These are phyloP conservation scores for Mycothermus thermophilus DNA, from an alignment of 495 filamentous ascomycete species.

Conservation along the genomic window DNA sequence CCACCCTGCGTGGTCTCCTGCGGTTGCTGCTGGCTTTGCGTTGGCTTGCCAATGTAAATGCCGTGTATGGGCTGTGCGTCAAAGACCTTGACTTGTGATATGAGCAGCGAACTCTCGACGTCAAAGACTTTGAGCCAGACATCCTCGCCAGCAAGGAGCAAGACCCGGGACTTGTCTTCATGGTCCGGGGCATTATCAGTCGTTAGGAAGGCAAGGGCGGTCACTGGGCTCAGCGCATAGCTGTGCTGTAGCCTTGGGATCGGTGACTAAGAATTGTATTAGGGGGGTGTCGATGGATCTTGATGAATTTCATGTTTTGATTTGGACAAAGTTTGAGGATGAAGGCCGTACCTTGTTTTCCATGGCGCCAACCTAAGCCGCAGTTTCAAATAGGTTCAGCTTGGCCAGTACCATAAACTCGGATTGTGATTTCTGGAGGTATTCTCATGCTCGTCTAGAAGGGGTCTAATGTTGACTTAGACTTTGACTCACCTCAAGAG, in stretches of 20 bases:
- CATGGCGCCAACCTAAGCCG: too few relatives aligned
- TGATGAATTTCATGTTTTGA: too few relatives aligned
- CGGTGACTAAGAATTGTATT: too few relatives aligned
- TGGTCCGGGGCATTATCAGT: not conserved
- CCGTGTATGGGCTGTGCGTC: slow-evolving; percentile 54
- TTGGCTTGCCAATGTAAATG: slow-evolving; percentile 29
- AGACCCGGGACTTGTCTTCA: slow-evolving; percentile 15
- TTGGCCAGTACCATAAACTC: too few relatives aligned
- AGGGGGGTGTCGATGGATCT: too few relatives aligned
- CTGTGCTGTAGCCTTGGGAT: slow-evolving; percentile 16
- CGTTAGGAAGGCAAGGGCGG: slow-evolving; percentile 36
- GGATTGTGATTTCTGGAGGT: too few relatives aligned
- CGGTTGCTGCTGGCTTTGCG: not conserved
- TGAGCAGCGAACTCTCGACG: slow-evolving; percentile 18
- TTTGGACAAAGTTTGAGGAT: too few relatives aligned
- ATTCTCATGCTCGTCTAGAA: too few relatives aligned
- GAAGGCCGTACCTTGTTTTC: too few relatives aligned
- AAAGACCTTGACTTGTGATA: slow-evolving; percentile 41
- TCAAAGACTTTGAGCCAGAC: slow-evolving; percentile 51
- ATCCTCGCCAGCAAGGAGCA: slow-evolving; percentile 63
- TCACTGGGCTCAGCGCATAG: slow-evolving; percentile 40
- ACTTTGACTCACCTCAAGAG: too few relatives aligned
- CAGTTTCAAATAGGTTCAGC: too few relatives aligned
- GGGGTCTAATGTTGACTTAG: too few relatives aligned
- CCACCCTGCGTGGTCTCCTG: not conserved